Evolutionary conservation across 2,329 filamentous ascomycete species (phyloP).

Genomic region (Penicillium sp.): DNA sequence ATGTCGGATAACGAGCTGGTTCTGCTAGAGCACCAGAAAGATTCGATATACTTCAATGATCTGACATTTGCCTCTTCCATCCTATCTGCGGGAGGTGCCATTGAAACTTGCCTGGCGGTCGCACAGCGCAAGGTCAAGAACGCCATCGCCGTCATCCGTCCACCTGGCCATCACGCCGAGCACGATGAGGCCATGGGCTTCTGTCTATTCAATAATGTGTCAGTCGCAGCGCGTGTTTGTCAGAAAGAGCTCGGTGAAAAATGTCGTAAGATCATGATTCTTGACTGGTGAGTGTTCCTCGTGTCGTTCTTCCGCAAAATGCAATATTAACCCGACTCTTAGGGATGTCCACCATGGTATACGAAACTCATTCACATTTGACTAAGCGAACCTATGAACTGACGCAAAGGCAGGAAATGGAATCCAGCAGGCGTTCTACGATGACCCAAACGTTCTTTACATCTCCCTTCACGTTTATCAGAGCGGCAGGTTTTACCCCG

Average conservation of each 20-base stretch:
- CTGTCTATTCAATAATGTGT: conserved; percentile 97
- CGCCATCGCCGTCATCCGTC: conserved; percentile 88
- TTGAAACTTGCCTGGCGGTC: conserved; percentile 92
- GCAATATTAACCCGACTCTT: conserved; percentile 17
- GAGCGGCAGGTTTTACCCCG: conserved; percentile 79
- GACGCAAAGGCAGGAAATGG: conserved; percentile 65
- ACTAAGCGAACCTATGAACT: conserved; percentile 9
- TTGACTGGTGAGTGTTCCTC: conserved; percentile 72
- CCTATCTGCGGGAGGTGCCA: conserved; percentile 84
- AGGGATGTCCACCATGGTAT: conserved; percentile 64
- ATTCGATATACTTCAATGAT: conserved; percentile 77
- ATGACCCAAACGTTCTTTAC: conserved; percentile 91
- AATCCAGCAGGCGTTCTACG: conserved; percentile 91
- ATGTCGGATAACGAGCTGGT: conserved; percentile 55
- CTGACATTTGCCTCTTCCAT: conserved; percentile 75
- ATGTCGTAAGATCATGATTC: conserved; percentile 83
- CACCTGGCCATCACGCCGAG: conserved; percentile 93
- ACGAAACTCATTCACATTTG: background rate
- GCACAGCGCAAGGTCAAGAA: conserved; percentile 81
- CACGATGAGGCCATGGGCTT: conserved; percentile 83
- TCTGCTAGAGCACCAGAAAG: conserved; percentile 61
- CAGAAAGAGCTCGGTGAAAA: conserved; percentile 71
- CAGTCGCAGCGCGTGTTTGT: conserved; percentile 82
- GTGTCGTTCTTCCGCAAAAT: background rate
- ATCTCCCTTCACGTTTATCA: conserved; percentile 89